Evolutionary conservation across 495 filamentous ascomycete genomes (phyloP), one percentile per base, ranked within the genome.

Genomic region (Clavariopsis aquatica): DNA sequence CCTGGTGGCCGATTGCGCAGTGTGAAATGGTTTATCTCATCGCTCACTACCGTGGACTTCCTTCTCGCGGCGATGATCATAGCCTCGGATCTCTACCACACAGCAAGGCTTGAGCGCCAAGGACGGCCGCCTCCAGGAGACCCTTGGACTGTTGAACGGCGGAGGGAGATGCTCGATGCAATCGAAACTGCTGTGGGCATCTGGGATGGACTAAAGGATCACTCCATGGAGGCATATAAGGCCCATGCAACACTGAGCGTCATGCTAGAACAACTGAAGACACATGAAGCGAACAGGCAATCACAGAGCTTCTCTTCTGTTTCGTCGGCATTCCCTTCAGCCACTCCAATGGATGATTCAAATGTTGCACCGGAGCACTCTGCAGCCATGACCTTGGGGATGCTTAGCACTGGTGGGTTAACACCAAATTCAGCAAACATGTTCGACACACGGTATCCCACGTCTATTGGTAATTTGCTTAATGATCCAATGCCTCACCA

Each of bases 31-130:
- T 89, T 88, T 73, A 84, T 93, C 53, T 91, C 84, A 19, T 89
- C 89, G 0, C 82, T 95, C 3, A 90, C 91, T 19, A 89, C 86
- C 51, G 80, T 84, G 24, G 93, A 98, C 68, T 96, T 93, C 69
- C 77, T 96, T 15, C 85, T 95, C 19, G 92, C 90, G 0, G 89
- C 90, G 1, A 96, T 96, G 91, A 85, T 96, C 59, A 82, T 98
- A 20, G 87, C 87, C 66, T 78, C 96, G 29, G 92, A 95, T 64
- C 78, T 96, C 34, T 77, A 79, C 64, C 73, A 79, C 60, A 81
- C 84, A 58, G 78, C 78, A 31, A 57, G 75, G 52, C 69, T 77
- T 2, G 74, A 77, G 49, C 55, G 69, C n/a, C 62, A 57, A 52
- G 64, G 56, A 65, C 78, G 68, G 62, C 43, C 41, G 64, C 77